Percentiles rank a stretch among this genome's conserved stretches.
Conservation (phyloP, 2,329 filamentous ascomycete species). For the Thelonectria discophora region DNA sequence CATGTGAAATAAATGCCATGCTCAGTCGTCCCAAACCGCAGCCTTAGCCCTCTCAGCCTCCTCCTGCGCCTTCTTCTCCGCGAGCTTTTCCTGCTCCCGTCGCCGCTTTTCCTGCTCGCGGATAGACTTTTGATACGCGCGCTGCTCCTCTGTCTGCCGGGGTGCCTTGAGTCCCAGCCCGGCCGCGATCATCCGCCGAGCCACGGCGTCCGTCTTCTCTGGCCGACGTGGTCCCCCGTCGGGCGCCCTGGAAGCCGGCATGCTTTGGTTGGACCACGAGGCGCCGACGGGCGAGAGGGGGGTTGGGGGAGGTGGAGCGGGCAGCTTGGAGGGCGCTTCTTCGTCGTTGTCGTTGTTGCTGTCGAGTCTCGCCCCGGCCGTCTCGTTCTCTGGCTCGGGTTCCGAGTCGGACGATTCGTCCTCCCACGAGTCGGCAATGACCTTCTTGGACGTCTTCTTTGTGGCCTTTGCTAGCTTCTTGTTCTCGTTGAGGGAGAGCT, state of each 20-base stretch:
- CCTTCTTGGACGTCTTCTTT: conserved; percentile 44
- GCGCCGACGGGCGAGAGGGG: conserved; percentile 63
- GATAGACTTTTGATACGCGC: conserved; percentile 82
- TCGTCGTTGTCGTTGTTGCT: conserved; percentile 28
- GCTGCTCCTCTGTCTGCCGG: conserved; percentile 86
- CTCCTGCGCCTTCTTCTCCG: conserved; percentile 66
- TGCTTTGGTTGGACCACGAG: conserved; percentile 35
- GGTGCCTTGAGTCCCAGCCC: conserved; percentile 84
- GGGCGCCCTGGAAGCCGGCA: conserved; percentile 14
- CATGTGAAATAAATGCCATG: not conserved
- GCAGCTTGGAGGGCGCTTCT: conserved; percentile 43
- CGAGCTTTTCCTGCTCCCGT: conserved; percentile 75
- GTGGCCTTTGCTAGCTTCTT: conserved; percentile 31
- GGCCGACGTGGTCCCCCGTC: conserved; percentile 59
- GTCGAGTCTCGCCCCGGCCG: conserved; percentile 28
- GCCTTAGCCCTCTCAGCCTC: conserved; percentile 79
- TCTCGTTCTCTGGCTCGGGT: conserved; percentile 44
- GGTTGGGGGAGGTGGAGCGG: conserved; percentile 70
- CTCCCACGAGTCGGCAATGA: conserved; percentile 57
- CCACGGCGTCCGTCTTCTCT: conserved; percentile 94
- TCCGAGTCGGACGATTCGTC: conserved; percentile 67
- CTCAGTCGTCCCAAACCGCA: conserved; percentile 83
- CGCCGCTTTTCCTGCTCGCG: conserved; percentile 85
- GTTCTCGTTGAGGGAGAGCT: conserved; percentile 43
- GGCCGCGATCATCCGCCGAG: conserved; percentile 87